Evolutionary conservation across 75 land plant species (phyloP).

Genomic region (Larix kaempferi): DNA sequence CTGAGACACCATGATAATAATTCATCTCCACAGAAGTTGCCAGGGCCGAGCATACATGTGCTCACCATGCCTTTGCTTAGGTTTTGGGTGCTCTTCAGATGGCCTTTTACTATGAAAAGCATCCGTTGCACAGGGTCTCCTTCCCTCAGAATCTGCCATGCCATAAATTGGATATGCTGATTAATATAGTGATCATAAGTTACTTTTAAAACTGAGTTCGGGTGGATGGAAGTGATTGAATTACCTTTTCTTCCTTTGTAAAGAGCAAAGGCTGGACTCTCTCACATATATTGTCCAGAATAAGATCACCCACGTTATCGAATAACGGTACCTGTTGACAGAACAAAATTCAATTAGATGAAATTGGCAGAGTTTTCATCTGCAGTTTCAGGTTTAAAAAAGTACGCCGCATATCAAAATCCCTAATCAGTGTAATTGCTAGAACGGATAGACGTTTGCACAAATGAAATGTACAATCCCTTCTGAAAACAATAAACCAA

Average conservation of each 20-base stretch:
- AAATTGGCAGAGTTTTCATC: neutral
- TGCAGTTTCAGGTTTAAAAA: neutral
- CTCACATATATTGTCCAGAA: constrained; percentile 91
- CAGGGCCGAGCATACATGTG: constrained; percentile 68
- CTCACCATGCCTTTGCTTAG: constrained; percentile 64
- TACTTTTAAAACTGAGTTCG: neutral
- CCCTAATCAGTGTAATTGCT: constrained; percentile 62
- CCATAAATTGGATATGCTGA: too few relatives aligned
- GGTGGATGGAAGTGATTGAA: neutral
- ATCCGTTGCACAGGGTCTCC: constrained; percentile 81
- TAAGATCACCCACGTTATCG: constrained; percentile 75
- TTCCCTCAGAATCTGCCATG: constrained; percentile 64
- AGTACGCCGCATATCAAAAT: constrained; percentile 17
- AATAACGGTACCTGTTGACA: constrained; percentile 75
- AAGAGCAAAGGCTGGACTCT: constrained; percentile 71
- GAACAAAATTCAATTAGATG: neutral
- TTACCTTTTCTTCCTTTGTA: constrained; percentile 86
- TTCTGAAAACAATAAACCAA: constrained; percentile 4
- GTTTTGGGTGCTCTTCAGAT: constrained; percentile 59
- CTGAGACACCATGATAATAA: constrained; percentile 85
- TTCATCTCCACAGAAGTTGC: constrained; percentile 81
- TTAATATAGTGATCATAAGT: neutral
- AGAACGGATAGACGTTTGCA: neutral
- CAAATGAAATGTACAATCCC: too few relatives aligned
- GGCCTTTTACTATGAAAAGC: constrained; percentile 77